A percentile compares a stretch with the other conserved stretches of the same genome.
Evolutionary conservation across 441 rosid species (phyloP).

Genomic region (Metrosideros polymorpha): DNA sequence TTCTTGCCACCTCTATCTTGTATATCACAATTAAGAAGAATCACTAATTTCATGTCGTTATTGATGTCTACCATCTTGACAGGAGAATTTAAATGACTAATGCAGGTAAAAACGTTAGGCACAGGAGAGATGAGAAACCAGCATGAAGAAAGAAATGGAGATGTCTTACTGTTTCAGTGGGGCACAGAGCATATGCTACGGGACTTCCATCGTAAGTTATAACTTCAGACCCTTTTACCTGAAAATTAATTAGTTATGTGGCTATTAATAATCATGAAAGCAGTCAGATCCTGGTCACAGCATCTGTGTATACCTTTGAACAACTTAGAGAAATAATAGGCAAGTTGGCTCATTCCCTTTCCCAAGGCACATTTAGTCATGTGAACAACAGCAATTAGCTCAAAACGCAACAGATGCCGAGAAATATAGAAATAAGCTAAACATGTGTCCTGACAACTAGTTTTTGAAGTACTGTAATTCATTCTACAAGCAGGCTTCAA

Average conservation of each 20-base stretch:
- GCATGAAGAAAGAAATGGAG: neutral
- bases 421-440: neutral
- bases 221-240: constrained; percentile 87
- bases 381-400: neutral
- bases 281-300: neutral
- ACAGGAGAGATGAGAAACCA: neutral
- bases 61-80: neutral
- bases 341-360: neutral
- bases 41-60: neutral
- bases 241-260: neutral
- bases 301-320: neutral
- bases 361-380: neutral
- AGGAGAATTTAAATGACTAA: neutral
- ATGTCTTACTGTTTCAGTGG: constrained; percentile 65
- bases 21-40: neutral
- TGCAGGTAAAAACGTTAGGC: neutral
- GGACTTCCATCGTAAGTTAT: constrained; percentile 64
- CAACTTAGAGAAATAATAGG: neutral
- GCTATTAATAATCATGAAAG: neutral
- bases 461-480: neutral
- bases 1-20: neutral
- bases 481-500: neutral
- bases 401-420: neutral
- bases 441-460: neutral
- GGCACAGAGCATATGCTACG: constrained; percentile 67